Base-by-base conservation (phyloP, 2,329 filamentous ascomycete species). In the Chaetothyriales sp. region DNA sequence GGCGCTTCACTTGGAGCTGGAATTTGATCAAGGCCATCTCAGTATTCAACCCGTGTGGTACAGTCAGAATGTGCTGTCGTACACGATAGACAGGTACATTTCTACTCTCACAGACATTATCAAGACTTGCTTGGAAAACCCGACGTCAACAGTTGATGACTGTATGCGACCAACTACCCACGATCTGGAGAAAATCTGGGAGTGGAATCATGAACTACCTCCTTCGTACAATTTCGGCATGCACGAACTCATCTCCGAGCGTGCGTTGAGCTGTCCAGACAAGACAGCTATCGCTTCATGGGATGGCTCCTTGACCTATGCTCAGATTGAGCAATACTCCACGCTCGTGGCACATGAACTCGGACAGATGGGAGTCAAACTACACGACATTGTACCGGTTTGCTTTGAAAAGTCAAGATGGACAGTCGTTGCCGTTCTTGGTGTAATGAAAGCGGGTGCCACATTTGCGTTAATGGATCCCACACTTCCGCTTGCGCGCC, bases 401-500 rank as follows among this genome's bases (percentile, higher is more conserved):
- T 69, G 63, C 46, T 70, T 70, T 43, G 68, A 70, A 44, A 70
- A 70, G 51, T 70, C 68, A 0, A 63, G 63, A 10, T 71, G 68
- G 68, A 62, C 67, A 9, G 60, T 70, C 12, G 63, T 71, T 32
- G 63, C 67, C 2, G 63, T 70, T 48, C 54, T 70, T 8, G 68
- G 66, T 7, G 63, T 69, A 26, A 60, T 70, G 20, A 69, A 69
- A 52, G 65, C 67, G 1, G 68, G 68, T 8, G 68, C 66, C 10
- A 66, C 67, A 3, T 70, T 70, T 49, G 67, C 67, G 3, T 65
- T 66, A 1, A 59, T 69, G 10, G 68, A 70, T 51, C 68, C 68
- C 22, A 58, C 63, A 2, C 67, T 69, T 28, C 68, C 68, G 5
- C 62, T 65, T 44, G 60, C 61, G 5, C 62, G 68, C 18, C 52